Evolutionary conservation across 441 rosid species (phyloP), one percentile per base, ranked within the genome.

Genomic region (Isatis lusitanica): DNA sequence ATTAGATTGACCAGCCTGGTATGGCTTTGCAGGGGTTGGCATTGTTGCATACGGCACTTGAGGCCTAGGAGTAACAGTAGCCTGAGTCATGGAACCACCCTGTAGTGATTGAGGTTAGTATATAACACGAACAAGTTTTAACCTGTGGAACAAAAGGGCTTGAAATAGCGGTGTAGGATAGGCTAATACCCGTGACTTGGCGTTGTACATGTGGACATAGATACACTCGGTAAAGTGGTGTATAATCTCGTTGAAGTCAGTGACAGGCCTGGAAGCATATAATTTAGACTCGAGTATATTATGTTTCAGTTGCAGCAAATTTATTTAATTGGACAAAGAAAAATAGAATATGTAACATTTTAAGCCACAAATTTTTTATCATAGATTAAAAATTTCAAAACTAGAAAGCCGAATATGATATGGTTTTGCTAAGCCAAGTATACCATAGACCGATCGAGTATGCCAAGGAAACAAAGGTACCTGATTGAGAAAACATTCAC

Each of bases 181-280:
- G 72, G 76, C 42, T 74, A 66, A 63, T 91, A 93, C 98, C 97
- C 81, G 87, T 76, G 83, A 66, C 81, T 78, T 90, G 71, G 88
- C 85, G 85, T 95, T 90, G 78, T 87, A 84, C 76, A 82, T 65
- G 73, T 90, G 97, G 71, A 93, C 97, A 79, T 83, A 95, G 61
- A 93, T 85, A 63, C 98, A 91, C 85, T 95, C 95, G 7, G 87
- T 68, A 77, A 95, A 95, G 79, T 95, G 98, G 82, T 81, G 78
- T 28, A 92, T 78, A 66, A 95, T 83, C 89, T 95, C 98, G 77
- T 92, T 90, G 75, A 83, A 95, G 78, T 95, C 97, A 16, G 80
- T 80, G 66, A 95, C 75, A 73, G 90, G 89, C 96, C 97, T 95
- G 86, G 62, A 81, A 82, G 66, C 59, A 63, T 76, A 74, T 40